These are phyloP conservation scores for Kazachstania bromeliacearum DNA, from an alignment of 805 yeast genomes.

Conservation along the genomic window DNA sequence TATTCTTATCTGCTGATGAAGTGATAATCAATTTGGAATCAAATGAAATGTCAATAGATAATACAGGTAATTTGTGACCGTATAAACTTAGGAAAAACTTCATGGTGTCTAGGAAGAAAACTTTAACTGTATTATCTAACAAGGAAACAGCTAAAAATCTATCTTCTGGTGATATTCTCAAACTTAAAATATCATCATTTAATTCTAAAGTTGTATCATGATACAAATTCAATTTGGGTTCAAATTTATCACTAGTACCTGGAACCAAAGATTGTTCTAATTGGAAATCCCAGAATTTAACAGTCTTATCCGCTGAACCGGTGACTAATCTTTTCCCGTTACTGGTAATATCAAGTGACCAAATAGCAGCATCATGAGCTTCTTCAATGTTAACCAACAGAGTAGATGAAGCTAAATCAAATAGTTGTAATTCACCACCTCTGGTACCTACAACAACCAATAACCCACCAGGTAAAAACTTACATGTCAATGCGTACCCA, in stretches of 20 bases:
- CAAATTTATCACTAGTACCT: constrained; percentile 46
- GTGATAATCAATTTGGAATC: constrained; percentile 86
- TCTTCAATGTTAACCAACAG: constrained; percentile 56
- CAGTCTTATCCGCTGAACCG: constrained; percentile 87
- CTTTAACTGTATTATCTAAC: constrained; percentile 91
- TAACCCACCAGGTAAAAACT: constrained; percentile 86
- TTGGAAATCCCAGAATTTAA: constrained; percentile 82
- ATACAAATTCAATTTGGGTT: constrained; percentile 47
- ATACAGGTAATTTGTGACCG: constrained; percentile 94
- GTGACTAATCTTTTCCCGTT: constrained; percentile 82
- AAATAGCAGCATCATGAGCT: constrained; percentile 77
- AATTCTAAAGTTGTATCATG: constrained; percentile 80
- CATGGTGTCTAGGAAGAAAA: constrained; percentile 76
- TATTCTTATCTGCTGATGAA: constrained; percentile 94
- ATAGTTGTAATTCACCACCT: constrained; percentile 72
- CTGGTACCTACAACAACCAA: constrained; percentile 82
- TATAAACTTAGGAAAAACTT: constrained; percentile 83
- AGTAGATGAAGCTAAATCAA: constrained; percentile 78
- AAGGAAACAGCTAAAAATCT: constrained; percentile 74
- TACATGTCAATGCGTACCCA: constrained; percentile 74
- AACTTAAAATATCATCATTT: constrained; percentile 73
- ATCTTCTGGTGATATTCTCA: constrained; percentile 71
- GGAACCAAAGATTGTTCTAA: constrained; percentile 60
- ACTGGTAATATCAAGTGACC: constrained; percentile 81
- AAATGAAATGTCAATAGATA: constrained; percentile 80